Conservation (phyloP, 805 yeast species). For the Priceomyces haplophilus region DNA sequence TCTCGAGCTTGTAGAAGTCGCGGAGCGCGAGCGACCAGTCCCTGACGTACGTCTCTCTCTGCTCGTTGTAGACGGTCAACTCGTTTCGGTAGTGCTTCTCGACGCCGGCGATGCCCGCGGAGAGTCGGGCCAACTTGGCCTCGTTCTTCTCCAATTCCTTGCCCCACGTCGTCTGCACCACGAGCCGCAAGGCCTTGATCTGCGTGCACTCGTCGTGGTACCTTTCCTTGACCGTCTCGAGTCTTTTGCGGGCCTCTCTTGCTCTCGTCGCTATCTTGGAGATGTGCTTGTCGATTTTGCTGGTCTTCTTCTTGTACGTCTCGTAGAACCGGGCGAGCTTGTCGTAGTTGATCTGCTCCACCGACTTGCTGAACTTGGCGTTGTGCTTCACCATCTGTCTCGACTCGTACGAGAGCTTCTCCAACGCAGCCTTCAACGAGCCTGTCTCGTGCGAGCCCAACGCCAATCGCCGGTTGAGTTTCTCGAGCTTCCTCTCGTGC, state of each 20-base stretch:
- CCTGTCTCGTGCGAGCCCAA: slow-evolving; percentile 63
- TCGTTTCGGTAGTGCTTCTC: slow-evolving; percentile 59
- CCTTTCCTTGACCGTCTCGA: slow-evolving; percentile 39
- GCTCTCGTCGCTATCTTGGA: slow-evolving; percentile 52
- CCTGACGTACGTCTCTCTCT: slow-evolving; percentile 60
- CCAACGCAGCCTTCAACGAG: slow-evolving; percentile 55
- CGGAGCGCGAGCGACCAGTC: slow-evolving; percentile 70
- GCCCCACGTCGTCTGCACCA: slow-evolving; percentile 68
- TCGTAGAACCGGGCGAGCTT: slow-evolving; percentile 54
- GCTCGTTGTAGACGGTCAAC: slow-evolving; percentile 50
- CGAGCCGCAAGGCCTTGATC: slow-evolving; percentile 57
- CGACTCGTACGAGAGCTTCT: slow-evolving; percentile 56
- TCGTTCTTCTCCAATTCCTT: slow-evolving; percentile 64
- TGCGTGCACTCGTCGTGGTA: slow-evolving; percentile 59
- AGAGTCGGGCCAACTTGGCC: slow-evolving; percentile 51
- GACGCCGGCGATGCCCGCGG: slow-evolving; percentile 35
- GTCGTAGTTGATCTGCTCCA: slow-evolving; percentile 43
- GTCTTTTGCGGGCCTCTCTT: slow-evolving; percentile 31
- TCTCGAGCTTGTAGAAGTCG: slow-evolving; percentile 64
- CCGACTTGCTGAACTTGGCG: slow-evolving; percentile 48
- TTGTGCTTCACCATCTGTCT: slow-evolving; percentile 57
- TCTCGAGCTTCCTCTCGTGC: slow-evolving; percentile 53
- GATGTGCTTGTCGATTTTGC: slow-evolving; percentile 56
- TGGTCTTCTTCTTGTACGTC: slow-evolving; percentile 50
- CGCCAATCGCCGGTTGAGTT: slow-evolving; percentile 44